These are phyloP conservation scores for Quercus robur DNA, from an alignment of 306 rosid species.

Conservation along the genomic window DNA sequence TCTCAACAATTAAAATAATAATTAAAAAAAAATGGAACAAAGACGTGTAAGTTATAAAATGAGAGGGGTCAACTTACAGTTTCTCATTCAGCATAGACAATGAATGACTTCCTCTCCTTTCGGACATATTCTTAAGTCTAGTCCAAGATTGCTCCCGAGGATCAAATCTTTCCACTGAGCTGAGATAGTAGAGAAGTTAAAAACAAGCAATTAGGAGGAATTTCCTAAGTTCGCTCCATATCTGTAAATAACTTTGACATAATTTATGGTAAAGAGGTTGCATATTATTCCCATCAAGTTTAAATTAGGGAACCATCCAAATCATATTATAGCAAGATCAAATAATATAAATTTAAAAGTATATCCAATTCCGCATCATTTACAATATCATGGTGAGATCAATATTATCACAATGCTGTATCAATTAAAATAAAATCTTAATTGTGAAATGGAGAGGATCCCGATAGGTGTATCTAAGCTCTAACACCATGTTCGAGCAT, in stretches of 20 bases:
- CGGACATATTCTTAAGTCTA: conserved; percentile 34
- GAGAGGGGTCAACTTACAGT: conserved; percentile 25
- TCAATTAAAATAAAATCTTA: too few relatives aligned
- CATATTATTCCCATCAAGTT: too few relatives aligned
- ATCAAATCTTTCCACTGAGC: conserved; percentile 45
- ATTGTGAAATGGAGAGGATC: too few relatives aligned
- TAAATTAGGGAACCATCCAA: too few relatives aligned
- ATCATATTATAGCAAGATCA: too few relatives aligned
- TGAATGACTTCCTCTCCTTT: conserved; percentile 34
- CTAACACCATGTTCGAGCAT: too few relatives aligned
- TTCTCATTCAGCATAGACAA: conserved; percentile 32
- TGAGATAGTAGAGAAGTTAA: conserved; percentile 6
- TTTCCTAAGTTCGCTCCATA: background rate
- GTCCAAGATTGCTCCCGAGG: conserved; percentile 35
- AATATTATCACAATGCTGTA: too few relatives aligned
- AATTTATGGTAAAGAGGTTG: background rate
- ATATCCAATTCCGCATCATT: too few relatives aligned
- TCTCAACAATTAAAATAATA: too few relatives aligned
- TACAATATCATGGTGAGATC: too few relatives aligned
- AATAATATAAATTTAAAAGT: too few relatives aligned
- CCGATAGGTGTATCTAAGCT: too few relatives aligned
- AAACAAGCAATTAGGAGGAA: background rate
- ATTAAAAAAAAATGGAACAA: background rate
- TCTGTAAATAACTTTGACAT: background rate
- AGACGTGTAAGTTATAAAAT: background rate